Percentiles rank a stretch among this genome's conserved stretches.
phyloP scores from a whole-genome alignment of 2,329 filamentous ascomycete genomes.

The Colletotrichum cereale region DNA sequence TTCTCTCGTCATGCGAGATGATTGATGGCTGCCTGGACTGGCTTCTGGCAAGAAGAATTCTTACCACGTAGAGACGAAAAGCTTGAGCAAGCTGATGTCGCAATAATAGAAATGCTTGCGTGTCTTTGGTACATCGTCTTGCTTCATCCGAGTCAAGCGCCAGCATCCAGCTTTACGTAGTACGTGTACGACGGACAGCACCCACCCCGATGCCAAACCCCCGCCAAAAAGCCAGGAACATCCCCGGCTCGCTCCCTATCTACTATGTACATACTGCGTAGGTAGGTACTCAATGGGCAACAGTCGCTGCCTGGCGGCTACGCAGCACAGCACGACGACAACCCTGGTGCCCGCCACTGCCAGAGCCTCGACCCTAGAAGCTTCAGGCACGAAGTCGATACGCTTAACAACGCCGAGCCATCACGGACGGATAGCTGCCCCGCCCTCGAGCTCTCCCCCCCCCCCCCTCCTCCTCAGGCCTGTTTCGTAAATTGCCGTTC shows the following conservation, averaged over 20 bases:
- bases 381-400: slow-evolving; percentile 4
- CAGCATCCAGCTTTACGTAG: slow-evolving; percentile 2
- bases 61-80: not conserved
- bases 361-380: not conserved
- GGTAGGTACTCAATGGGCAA: too few species aligned
- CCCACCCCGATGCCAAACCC: slow-evolving; percentile 1
- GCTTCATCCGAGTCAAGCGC: slow-evolving; percentile 13
- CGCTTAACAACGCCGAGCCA: slow-evolving; percentile 2
- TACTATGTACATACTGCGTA: too few species aligned
- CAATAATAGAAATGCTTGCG: too few species aligned
- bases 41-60: not conserved
- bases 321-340: slow-evolving; percentile 19
- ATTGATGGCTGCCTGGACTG: not conserved
- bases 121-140: not conserved
- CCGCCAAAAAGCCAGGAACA: slow-evolving; percentile 28
- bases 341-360: slow-evolving; percentile 2
- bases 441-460: slow-evolving; percentile 10
- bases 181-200: not conserved
- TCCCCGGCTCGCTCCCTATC: slow-evolving; percentile 10
- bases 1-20: not conserved
- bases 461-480: slow-evolving; percentile 5
- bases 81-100: not conserved
- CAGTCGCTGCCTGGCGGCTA: slow-evolving; percentile 34
- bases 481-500: slow-evolving; percentile 16
- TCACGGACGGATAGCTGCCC: slow-evolving; percentile 21